phyloP scores from a whole-genome alignment of 2,329 filamentous ascomycete species.

The Periconia macrospinosa region DNA sequence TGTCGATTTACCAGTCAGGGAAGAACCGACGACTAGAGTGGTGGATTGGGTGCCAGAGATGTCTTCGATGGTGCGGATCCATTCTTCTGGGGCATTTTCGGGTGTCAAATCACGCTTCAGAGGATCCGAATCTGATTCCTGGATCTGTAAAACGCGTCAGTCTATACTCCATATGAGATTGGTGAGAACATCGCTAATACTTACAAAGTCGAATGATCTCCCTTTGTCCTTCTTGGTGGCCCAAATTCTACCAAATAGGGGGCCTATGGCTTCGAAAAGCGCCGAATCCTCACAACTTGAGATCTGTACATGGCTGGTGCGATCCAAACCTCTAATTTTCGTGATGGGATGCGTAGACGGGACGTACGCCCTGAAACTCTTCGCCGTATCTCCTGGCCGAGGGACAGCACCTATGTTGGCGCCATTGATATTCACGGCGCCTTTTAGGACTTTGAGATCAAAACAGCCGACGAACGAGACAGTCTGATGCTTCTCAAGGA shows the following conservation, averaged over 20 bases:
- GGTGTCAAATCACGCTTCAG: conserved; percentile 30
- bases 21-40: conserved; percentile 69
- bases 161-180: conserved; percentile 1
- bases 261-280: conserved; percentile 62
- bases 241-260: conserved; percentile 70
- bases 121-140: conserved; percentile 28
- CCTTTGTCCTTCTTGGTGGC: conserved; percentile 44
- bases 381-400: conserved; percentile 16
- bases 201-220: conserved; percentile 39
- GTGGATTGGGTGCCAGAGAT: conserved; percentile 38
- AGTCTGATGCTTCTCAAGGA: conserved; percentile 35
- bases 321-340: conserved; percentile 60
- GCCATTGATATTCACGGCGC: conserved; percentile 67
- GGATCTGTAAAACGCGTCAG: conserved; percentile 21
- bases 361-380: conserved; percentile 60
- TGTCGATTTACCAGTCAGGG: conserved; percentile 75
- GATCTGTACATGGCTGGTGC: conserved; percentile 55
- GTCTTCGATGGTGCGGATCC: conserved; percentile 47
- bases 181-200: conserved; percentile 10
- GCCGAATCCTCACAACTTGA: conserved; percentile 50
- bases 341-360: conserved; percentile 71
- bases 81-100: conserved; percentile 63
- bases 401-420: conserved; percentile 58
- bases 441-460: conserved; percentile 62
- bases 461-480: conserved; percentile 64